These are phyloP conservation scores for Hymenoscyphus repandus DNA, from an alignment of 2,329 filamentous ascomycete species.

Conservation along the genomic window DNA sequence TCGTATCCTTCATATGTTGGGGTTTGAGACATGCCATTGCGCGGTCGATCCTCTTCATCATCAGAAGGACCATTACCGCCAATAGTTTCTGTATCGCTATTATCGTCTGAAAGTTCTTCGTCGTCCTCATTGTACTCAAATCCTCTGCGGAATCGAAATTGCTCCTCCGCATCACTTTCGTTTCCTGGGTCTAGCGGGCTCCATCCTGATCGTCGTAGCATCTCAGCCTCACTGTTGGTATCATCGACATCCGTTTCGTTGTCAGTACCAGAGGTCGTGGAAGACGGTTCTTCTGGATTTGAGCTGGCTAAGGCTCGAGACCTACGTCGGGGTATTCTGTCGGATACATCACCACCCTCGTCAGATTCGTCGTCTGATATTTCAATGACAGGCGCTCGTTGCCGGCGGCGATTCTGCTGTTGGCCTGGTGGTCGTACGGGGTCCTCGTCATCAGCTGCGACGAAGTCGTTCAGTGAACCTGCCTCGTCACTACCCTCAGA, in stretches of 20 bases:
- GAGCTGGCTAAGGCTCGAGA: conserved; percentile 5
- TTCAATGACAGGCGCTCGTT: conserved; percentile 8
- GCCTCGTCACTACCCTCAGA: conserved; percentile 23
- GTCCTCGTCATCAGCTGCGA: conserved; percentile 26
- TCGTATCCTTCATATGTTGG: conserved; percentile 13
- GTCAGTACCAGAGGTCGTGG: conserved; percentile 17
- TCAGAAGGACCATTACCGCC: conserved; percentile 21
- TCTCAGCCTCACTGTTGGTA: conserved; percentile 21
- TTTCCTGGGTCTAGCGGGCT: conserved; percentile 31
- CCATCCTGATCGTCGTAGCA: conserved; percentile 27
- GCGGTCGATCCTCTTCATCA: conserved; percentile 22
- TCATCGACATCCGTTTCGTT: conserved; percentile 27
- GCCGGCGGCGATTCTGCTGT: not conserved
- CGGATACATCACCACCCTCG: conserved; percentile 28
- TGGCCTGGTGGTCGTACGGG: conserved; percentile 4
- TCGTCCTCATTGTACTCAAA: conserved; percentile 10
- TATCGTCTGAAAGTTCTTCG: conserved; percentile 16
- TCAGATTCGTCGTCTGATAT: conserved; percentile 30
- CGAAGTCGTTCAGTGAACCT: conserved; percentile 27
- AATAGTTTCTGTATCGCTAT: conserved; percentile 28
- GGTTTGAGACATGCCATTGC: conserved; percentile 21
- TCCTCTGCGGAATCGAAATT: conserved; percentile 6
- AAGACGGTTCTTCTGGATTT: conserved; percentile 13
- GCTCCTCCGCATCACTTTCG: conserved; percentile 26
- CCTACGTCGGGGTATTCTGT: conserved; percentile 19